These are phyloP conservation scores for Beauveria sp. DNA, from an alignment of 2,329 filamentous ascomycete genomes.

Conservation along the genomic window DNA sequence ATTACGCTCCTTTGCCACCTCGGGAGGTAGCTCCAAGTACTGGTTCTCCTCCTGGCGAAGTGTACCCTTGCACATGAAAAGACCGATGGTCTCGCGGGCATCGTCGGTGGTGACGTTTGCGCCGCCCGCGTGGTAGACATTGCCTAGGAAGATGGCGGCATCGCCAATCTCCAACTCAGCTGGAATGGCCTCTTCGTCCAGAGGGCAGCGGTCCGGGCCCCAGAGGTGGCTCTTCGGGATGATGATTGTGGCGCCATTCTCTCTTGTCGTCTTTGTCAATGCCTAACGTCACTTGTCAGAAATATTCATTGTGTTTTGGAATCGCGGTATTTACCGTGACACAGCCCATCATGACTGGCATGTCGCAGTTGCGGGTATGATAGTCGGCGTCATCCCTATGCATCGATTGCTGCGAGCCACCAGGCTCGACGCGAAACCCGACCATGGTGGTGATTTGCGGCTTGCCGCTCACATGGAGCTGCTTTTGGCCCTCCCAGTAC, in stretches of 20 bases:
- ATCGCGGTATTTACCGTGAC: conserved; percentile 17
- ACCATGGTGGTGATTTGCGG: conserved; percentile 29
- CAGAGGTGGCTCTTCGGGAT: conserved; percentile 34
- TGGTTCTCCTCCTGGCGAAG: conserved; percentile 28
- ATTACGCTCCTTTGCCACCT: conserved; percentile 21
- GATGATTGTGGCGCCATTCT: conserved; percentile 34
- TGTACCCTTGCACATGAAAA: conserved; percentile 27
- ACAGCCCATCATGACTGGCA: conserved; percentile 31
- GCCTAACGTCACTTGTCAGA: conserved; percentile 17
- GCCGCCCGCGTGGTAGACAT: conserved; percentile 33
- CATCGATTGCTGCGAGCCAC: conserved; percentile 30
- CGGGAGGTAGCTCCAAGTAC: conserved; percentile 23
- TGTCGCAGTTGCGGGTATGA: conserved; percentile 23
- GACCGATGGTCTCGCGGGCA: conserved; percentile 24
- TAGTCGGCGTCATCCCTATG: conserved; percentile 29
- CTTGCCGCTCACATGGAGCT: conserved; percentile 25
- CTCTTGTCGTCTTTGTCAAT: conserved; percentile 30
- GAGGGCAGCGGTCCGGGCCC: conserved; percentile 28
- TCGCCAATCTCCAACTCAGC: conserved; percentile 33
- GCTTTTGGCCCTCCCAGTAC: conserved; percentile 27
- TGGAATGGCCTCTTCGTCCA: conserved; percentile 29
- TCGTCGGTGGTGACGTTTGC: conserved; percentile 26
- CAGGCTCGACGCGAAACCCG: conserved; percentile 32
- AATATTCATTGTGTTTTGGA: background rate
- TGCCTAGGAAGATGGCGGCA: conserved; percentile 31